phyloP scores from a whole-genome alignment of 805 yeast species.

The Candida orba region DNA sequence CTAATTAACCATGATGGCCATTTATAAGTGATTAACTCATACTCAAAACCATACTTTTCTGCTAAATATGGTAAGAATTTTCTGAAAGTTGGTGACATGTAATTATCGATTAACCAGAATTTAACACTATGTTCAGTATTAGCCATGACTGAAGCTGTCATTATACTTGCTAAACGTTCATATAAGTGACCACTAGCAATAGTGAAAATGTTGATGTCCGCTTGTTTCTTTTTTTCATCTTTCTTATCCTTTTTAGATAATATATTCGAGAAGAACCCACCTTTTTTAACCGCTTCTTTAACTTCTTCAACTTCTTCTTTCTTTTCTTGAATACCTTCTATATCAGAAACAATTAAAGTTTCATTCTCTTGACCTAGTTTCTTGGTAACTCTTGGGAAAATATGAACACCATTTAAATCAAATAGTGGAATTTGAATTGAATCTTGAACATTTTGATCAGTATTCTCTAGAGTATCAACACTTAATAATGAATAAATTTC shows the following conservation, averaged over 20 bases:
- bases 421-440: slow-evolving; percentile 29
- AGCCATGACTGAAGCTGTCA: slow-evolving; percentile 70
- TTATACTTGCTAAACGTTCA: slow-evolving; percentile 67
- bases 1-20: slow-evolving; percentile 90
- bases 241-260: slow-evolving; percentile 7
- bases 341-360: slow-evolving; percentile 10
- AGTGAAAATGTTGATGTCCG: slow-evolving; percentile 72
- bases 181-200: slow-evolving; percentile 79
- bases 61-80: slow-evolving; percentile 54
- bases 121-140: slow-evolving; percentile 60
- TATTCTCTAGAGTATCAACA: slow-evolving; percentile 19
- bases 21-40: slow-evolving; percentile 72
- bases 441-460: slow-evolving; percentile 2
- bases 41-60: slow-evolving; percentile 51
- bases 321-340: slow-evolving; percentile 6
- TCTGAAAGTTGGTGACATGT: slow-evolving; percentile 64
- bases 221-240: slow-evolving; percentile 25
- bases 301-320: background rate
- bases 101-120: slow-evolving; percentile 84
- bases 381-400: slow-evolving; percentile 40
- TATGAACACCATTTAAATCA: slow-evolving; percentile 37
- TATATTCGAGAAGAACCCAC: slow-evolving; percentile 12
- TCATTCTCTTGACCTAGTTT: slow-evolving; percentile 32
- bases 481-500: slow-evolving; percentile 34
- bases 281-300: slow-evolving; percentile 5